Base-by-base conservation (phyloP, 352 stramenopile species). In the Phytophthora podocarpi region DNA sequence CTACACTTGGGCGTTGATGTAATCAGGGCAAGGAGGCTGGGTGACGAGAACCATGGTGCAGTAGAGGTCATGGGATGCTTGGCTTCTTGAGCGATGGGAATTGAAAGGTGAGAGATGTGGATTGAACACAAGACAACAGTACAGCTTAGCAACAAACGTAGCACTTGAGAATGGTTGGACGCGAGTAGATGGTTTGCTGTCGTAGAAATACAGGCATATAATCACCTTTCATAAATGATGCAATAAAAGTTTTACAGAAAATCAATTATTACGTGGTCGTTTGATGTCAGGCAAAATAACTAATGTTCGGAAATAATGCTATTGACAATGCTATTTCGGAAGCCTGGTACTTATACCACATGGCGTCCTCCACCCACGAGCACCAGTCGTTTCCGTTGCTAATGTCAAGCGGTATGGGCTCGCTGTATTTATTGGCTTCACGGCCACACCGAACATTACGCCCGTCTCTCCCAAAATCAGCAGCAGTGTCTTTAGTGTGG, bases 261-360 rank as follows among this genome's bases (percentile, higher is more conserved):
- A 47, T 47, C 40, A 34, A 34, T 32, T 34, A 34, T 47, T 2
- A 47, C n/a, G n/a, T n/a, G n/a, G n/a, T n/a, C n/a, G n/a, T n/a
- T n/a, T n/a, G n/a, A n/a, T 8, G 24, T 47, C 5, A n/a, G 4
- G 35, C 10, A 26, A 58, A 48, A 58, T 48, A 16, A 35, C 18
- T 48, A 58, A 49, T 58, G 48, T 58, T 48, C 10, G 9, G 20
- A 23, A 41, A 48, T 47, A 48, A 36, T 48, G n/a, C n/a, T 48
- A 58, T 58, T 48, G 49, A 13, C n/a, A 85, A n/a, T n/a, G n/a
- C n/a, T n/a, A n/a, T n/a, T n/a, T n/a, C n/a, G n/a, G n/a, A n/a
- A n/a, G n/a, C n/a, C n/a, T n/a, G n/a, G n/a, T n/a, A n/a, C n/a
- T n/a, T n/a, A n/a, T n/a, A n/a, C n/a, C n/a, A n/a, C n/a, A n/a